Base-by-base conservation (phyloP, 2,329 filamentous ascomycete species). In the Colletotrichum noveboracense region DNA sequence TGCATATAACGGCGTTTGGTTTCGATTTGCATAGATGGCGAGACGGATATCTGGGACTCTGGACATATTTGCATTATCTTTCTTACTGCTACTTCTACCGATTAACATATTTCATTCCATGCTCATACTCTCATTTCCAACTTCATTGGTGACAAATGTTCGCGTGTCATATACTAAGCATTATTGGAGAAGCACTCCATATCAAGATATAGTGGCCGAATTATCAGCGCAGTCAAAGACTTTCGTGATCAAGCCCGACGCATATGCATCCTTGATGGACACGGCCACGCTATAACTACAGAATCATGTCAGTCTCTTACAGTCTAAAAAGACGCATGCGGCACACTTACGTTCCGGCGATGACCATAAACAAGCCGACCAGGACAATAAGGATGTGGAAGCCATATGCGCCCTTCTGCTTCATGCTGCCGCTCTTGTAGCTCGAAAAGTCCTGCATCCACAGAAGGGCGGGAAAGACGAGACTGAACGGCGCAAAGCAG, bases 401-500 rank as follows among this genome's bases (percentile, higher is more conserved):
- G 28, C 56, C 24, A 18, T 60, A 60, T 0, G 8, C 18, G 0
- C 24, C 6, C 24, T 60, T 60, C 56, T 60, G 56, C 8, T 18
- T 26, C 3, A 60, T 18, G 24, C 24, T 32, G 26, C 56, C 26
- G 16, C 16, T 60, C 8, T 12, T 60, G 9, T 60, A 30, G 56
- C 24, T 28, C 21, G 70, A 34, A 62, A 79, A 79, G 65, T 82
- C 80, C 13, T 79, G 76, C 76, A 79, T 77, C 79, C 79, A 80
- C 21, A 83, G 78, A 21, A 81, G 75, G 6, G 77, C 81, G 1
- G 81, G 82, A 56, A 82, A 77, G 9, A 81, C 77, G 2, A 82
- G 71, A 48, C 77, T 80, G n/a, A 83, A 81, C 38, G 81, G 81
- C 0, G 82, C 82, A 58, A 80, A 81, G 56, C 81, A 60, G 28